phyloP scores from a whole-genome alignment of 179 eudicot species.

The Heliamphora pulchella region DNA sequence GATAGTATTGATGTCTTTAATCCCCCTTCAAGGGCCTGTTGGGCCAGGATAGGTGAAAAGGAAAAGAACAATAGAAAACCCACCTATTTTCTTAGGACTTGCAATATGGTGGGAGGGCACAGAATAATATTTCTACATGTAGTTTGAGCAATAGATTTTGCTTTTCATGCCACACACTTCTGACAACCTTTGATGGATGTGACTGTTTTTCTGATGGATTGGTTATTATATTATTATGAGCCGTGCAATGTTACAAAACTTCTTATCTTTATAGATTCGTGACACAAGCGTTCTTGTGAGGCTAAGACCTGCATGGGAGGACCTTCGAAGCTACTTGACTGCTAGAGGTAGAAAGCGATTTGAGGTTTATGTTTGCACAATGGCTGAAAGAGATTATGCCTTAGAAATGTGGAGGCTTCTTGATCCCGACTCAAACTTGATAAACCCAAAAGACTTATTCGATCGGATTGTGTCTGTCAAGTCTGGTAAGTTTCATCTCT shows the following conservation, averaged over 20 bases:
- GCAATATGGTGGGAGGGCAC: not conserved
- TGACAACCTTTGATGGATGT: not conserved
- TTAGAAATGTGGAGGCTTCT: conserved; percentile 99
- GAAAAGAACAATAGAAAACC: not conserved
- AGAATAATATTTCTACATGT: not conserved
- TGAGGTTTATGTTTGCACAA: conserved; percentile 97
- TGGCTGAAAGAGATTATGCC: conserved; percentile 99
- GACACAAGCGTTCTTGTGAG: conserved; percentile 93
- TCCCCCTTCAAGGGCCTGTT: not conserved
- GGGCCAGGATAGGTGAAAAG: no score
- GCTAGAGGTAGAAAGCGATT: conserved; percentile 90
- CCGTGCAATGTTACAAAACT: not conserved
- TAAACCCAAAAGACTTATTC: conserved; percentile 55
- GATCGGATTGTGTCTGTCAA: conserved; percentile 94
- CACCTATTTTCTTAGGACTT: not conserved
- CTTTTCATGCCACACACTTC: not conserved
- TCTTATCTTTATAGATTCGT: conserved; percentile 52
- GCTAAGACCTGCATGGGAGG: conserved; percentile 98
- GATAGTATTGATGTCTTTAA: not conserved
- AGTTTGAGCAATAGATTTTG: conserved; percentile 3
- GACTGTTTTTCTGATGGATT: not conserved
- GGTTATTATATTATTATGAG: not conserved
- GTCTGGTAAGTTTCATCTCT: conserved; percentile 45
- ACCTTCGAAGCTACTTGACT: conserved; percentile 73
- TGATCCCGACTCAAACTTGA: conserved; percentile 90